Conservation (phyloP, 139 green algal species). For the Chlorella sp. region DNA sequence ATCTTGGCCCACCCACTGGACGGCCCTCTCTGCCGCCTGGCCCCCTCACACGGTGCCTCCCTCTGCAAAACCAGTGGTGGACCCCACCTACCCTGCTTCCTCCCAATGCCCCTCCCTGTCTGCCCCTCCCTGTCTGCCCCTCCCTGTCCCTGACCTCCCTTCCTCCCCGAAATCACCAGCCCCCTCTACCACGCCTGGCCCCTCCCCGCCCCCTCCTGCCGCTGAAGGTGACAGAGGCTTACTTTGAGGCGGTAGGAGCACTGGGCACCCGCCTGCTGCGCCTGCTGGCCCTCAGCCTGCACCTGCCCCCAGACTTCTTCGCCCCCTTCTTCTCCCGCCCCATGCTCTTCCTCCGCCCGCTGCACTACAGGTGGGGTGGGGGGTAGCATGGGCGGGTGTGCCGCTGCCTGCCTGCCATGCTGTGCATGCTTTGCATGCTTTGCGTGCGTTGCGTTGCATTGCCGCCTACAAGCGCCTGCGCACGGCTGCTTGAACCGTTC, state of each 20-base stretch:
- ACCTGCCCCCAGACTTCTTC: constrained; percentile 76
- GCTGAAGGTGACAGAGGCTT: constrained; percentile 48
- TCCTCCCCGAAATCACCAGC: not conserved
- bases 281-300: constrained; percentile 82
- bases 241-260: constrained; percentile 61
- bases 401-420: not conserved
- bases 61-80: no score
- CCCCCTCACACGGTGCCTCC: no score
- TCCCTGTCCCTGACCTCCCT: not conserved
- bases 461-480: not conserved
- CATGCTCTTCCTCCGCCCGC: constrained; percentile 83
- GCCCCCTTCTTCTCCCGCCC: constrained; percentile 73
- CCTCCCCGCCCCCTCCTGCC: constrained; percentile 55
- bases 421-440: no score
- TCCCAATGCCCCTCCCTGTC: not conserved
- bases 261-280: constrained; percentile 72
- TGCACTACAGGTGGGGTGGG: constrained; percentile 78
- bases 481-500: no score
- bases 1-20: no score
- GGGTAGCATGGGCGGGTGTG: not conserved
- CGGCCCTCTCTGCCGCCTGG: no score
- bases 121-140: not conserved
- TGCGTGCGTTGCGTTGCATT: not conserved
- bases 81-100: no score
- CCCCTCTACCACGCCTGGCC: not conserved